A percentile compares a stretch with the other conserved stretches of the same genome.
Conservation (phyloP, 306 rosid species). For the Hylodesmum podocarpum region DNA sequence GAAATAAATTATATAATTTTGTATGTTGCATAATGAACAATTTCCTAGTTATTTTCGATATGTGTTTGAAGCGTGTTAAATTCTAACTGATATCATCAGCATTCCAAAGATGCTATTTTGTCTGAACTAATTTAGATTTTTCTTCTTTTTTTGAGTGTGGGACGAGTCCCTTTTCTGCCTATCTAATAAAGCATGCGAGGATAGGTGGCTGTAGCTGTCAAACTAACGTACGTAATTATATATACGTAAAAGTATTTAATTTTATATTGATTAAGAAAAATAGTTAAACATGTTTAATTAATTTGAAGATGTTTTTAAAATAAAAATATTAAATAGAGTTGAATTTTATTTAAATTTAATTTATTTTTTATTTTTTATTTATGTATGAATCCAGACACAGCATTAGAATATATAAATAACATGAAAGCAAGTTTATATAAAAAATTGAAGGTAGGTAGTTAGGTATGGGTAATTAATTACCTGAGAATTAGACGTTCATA, state of each 20-base stretch:
- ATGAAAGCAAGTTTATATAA: not conserved
- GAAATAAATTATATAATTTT: not conserved
- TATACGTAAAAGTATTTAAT: too few species aligned
- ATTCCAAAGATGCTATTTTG: not conserved
- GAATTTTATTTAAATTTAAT: too few species aligned
- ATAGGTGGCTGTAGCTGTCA: too few species aligned
- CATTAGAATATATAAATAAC: too few species aligned
- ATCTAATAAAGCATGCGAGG: not conserved
- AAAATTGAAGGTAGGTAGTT: too few species aligned
- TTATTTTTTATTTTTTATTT: too few species aligned
- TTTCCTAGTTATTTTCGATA: not conserved
- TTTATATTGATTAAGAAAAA: too few species aligned
- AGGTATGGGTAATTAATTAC: conserved; percentile 38
- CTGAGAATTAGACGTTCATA: conserved; percentile 74
- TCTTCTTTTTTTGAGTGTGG: not conserved
- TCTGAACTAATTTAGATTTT: not conserved
- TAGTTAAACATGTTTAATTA: too few species aligned
- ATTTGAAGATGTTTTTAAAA: too few species aligned
- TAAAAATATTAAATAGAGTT: too few species aligned
- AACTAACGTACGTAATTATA: too few species aligned
- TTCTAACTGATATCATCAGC: not conserved
- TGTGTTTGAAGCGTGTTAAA: not conserved
- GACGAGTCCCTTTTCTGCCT: not conserved
- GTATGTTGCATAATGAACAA: not conserved
- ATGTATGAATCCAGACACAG: too few species aligned